These are phyloP conservation scores for Boletus rubroflammeus DNA, from an alignment of 768 basidiomycete species.

Conservation along the genomic window DNA sequence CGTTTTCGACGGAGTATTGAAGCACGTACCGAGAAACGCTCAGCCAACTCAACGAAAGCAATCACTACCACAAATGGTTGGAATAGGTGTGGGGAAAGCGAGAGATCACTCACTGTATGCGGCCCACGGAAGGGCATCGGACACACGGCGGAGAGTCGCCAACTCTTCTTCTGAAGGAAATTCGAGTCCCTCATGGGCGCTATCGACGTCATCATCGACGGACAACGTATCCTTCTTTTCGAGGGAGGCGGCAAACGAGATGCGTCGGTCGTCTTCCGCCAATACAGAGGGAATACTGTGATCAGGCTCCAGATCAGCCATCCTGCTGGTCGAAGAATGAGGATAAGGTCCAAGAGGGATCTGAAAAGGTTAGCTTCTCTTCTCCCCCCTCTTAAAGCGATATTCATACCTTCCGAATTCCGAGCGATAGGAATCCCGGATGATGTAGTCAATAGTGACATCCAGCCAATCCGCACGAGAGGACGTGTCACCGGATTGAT, in stretches of 20 bases:
- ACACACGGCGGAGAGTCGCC: slow-evolving; percentile 53
- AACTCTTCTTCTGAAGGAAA: slow-evolving; percentile 65
- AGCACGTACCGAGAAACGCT: slow-evolving; percentile 62
- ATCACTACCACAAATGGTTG: slow-evolving; percentile 42
- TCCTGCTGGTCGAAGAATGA: background rate
- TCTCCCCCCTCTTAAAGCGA: slow-evolving; percentile 6
- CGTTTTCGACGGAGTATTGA: background rate
- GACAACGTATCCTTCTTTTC: slow-evolving; percentile 23
- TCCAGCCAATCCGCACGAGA: background rate
- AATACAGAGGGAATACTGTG: slow-evolving; percentile 8
- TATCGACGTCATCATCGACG: slow-evolving; percentile 27
- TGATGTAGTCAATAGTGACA: background rate
- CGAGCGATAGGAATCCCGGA: background rate
- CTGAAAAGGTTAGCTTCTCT: background rate
- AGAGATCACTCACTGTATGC: slow-evolving; percentile 36
- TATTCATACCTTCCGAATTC: background rate
- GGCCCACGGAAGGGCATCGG: slow-evolving; percentile 57
- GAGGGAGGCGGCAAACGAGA: slow-evolving; percentile 2
- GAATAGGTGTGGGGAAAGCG: background rate
- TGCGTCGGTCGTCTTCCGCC: slow-evolving; percentile 8
- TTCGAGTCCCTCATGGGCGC: slow-evolving; percentile 49
- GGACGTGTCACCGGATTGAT: background rate
- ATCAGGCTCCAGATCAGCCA: slow-evolving; percentile 11
- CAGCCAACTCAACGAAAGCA: slow-evolving; percentile 63
- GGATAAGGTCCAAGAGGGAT: background rate